phyloP scores from a whole-genome alignment of 371 early-diverging fungal species.

The Circinella minor region DNA sequence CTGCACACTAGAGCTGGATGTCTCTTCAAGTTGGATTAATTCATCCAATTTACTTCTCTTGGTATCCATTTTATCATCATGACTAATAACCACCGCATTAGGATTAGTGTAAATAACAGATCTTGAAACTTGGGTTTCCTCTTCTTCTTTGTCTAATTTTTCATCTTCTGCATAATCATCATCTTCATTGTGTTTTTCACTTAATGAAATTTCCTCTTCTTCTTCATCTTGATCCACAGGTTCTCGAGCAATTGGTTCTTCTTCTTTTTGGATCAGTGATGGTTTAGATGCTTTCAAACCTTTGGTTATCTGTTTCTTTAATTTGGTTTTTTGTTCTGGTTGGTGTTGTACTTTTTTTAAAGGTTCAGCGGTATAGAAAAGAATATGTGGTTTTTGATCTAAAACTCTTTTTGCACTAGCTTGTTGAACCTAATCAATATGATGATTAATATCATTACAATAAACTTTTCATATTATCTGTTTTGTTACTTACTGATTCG shows the following conservation, averaged over 20 bases:
- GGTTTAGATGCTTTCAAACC: conserved; percentile 18
- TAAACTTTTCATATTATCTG: background rate
- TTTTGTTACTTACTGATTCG: conserved; percentile 53
- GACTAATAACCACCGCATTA: conserved; percentile 52
- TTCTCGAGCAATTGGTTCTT: conserved; percentile 15
- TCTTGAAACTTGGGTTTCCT: conserved; percentile 29
- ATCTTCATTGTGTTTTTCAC: conserved; percentile 21
- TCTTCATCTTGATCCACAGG: conserved; percentile 4
- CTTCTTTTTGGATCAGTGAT: conserved; percentile 19
- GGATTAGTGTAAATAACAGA: conserved; percentile 30
- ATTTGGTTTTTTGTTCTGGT: conserved; percentile 18
- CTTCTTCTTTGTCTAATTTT: conserved; percentile 20
- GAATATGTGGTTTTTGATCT: conserved; percentile 75
- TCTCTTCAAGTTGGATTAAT: conserved; percentile 53
- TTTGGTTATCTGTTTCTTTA: conserved; percentile 27
- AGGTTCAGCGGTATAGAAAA: conserved; percentile 68
- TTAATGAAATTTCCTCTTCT: background rate
- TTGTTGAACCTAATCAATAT: conserved; percentile 56
- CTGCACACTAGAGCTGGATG: conserved; percentile 44
- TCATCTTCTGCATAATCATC: conserved; percentile 37
- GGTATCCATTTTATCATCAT: conserved; percentile 55
- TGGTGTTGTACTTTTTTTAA: conserved; percentile 16
- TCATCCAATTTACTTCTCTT: conserved; percentile 60
- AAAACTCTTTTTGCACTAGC: conserved; percentile 78
- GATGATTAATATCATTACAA: background rate